phyloP scores from a whole-genome alignment of 2,329 filamentous ascomycete species.

The Akanthomyces lecanii region DNA sequence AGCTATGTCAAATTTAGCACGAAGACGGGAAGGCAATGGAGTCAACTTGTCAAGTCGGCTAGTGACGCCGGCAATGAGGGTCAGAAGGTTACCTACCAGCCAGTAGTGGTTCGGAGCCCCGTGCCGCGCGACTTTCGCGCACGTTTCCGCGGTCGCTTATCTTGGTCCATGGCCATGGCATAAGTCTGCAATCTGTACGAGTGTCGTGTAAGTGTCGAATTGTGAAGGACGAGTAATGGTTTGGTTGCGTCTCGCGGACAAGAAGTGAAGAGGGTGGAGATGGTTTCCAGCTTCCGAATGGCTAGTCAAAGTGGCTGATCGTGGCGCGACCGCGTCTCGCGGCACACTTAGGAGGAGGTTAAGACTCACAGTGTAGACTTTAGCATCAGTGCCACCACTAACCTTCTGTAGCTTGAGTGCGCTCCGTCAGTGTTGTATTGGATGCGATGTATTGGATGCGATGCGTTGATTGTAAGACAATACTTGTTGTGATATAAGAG shows the following conservation, averaged over 20 bases:
- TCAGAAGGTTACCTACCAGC: slow-evolving; percentile 28
- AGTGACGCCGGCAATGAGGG: too few species aligned
- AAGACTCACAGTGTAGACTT: too few species aligned
- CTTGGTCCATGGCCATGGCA: neutral
- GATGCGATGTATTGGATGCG: neutral
- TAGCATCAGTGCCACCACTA: too few species aligned
- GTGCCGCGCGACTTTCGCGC: slow-evolving; percentile 36
- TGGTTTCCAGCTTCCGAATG: neutral
- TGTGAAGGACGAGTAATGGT: neutral
- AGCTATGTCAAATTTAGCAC: slow-evolving; percentile 24
- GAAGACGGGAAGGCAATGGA: neutral
- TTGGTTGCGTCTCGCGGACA: neutral
- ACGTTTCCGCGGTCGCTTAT: slow-evolving; percentile 19
- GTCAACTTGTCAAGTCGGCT: too few species aligned
- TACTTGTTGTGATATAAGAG: too few species aligned
- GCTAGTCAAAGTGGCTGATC: neutral
- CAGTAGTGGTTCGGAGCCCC: slow-evolving; percentile 41
- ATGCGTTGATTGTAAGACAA: too few species aligned
- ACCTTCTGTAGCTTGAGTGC: neutral
- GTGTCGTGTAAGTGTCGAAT: neutral
- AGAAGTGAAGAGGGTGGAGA: neutral
- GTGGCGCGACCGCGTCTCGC: slow-evolving; percentile 2
- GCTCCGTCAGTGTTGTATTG: neutral
- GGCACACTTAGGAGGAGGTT: neutral
- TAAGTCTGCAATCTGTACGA: neutral